A percentile compares a stretch with the other conserved stretches of the same genome.
Evolutionary conservation across 2,329 filamentous ascomycete genomes (phyloP).

Genomic region (Aureobasidium sp.): DNA sequence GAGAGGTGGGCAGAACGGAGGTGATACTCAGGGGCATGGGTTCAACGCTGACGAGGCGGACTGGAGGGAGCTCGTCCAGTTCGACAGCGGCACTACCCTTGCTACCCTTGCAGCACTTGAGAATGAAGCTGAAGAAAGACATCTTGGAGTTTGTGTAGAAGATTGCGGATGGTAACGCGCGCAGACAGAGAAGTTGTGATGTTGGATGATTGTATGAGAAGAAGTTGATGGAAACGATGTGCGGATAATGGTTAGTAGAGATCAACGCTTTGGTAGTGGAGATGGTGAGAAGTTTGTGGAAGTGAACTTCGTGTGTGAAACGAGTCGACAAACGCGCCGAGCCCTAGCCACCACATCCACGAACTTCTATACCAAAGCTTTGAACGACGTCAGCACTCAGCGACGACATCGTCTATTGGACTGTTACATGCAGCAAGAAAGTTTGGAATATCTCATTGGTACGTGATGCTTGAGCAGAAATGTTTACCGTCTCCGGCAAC

Average conservation of each 20-base stretch:
- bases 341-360: not conserved
- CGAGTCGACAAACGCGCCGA: not conserved
- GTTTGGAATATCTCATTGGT: too few relatives aligned
- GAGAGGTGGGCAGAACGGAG: not conserved
- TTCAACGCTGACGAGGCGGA: not conserved
- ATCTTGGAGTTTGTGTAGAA: not conserved
- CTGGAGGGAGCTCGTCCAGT: not conserved
- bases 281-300: not conserved
- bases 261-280: not conserved
- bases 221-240: not conserved
- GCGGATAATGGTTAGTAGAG: too few relatives aligned
- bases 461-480: too few relatives aligned
- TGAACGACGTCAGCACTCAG: not conserved
- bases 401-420: not conserved
- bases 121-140: not conserved
- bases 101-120: not conserved
- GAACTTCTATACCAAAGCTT: not conserved
- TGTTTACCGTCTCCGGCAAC: too few relatives aligned
- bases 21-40: not conserved
- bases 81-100: not conserved
- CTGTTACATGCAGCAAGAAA: too few relatives aligned
- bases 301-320: not conserved
- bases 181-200: not conserved
- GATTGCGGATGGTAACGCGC: not conserved
- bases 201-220: not conserved